phyloP scores from a whole-genome alignment of 2,329 filamentous ascomycete species.

The Apiospora malaysiana region DNA sequence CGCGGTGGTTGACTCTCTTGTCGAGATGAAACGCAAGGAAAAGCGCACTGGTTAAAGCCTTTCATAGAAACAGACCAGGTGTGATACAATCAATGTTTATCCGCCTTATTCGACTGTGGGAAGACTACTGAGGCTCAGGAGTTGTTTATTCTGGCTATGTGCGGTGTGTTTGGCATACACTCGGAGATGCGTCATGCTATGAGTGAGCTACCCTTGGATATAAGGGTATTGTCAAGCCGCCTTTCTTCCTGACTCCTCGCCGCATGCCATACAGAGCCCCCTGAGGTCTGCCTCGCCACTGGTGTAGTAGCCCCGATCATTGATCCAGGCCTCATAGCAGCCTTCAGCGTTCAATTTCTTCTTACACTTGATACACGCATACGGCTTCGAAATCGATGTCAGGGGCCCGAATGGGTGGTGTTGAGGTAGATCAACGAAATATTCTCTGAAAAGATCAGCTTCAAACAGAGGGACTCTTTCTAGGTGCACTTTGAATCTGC shows the following conservation, averaged over 20 bases:
- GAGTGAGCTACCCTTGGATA: too few relatives aligned
- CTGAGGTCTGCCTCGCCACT: too few relatives aligned
- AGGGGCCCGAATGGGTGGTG: neutral
- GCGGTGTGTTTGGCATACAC: too few relatives aligned
- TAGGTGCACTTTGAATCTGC: neutral
- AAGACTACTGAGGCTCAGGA: too few relatives aligned
- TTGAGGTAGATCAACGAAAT: neutral
- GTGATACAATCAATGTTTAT: too few relatives aligned
- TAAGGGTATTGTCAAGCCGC: neutral
- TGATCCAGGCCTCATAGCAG: neutral
- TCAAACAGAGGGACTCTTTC: neutral
- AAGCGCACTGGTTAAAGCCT: neutral
- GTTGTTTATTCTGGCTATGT: too few relatives aligned
- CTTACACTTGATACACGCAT: neutral
- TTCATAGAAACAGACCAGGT: too few relatives aligned
- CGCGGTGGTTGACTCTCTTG: conserved; percentile 19
- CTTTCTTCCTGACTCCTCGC: neutral
- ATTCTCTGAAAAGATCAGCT: neutral
- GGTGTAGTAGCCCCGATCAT: too few relatives aligned
- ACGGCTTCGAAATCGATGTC: neutral
- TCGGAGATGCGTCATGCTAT: too few relatives aligned
- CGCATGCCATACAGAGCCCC: neutral
- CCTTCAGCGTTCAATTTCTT: neutral
- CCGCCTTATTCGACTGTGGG: too few relatives aligned
- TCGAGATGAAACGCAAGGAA: neutral